These are phyloP conservation scores for Sicyos baderoa DNA, from an alignment of 306 rosid species.

Conservation along the genomic window DNA sequence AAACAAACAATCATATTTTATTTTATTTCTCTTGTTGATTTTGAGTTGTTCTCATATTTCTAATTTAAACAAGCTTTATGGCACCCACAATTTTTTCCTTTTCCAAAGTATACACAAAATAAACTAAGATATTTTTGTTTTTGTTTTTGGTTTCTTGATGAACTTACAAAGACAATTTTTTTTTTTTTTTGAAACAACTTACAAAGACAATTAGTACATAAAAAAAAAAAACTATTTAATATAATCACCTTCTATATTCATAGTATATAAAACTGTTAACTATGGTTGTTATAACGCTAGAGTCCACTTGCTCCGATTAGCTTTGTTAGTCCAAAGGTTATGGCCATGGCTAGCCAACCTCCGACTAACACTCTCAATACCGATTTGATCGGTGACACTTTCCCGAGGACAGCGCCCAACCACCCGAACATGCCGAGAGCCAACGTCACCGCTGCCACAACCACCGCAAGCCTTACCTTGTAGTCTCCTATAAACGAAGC, in stretches of 20 bases:
- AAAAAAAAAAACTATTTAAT: background rate
- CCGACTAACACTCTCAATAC: constrained; percentile 54
- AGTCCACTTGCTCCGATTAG: constrained; percentile 68
- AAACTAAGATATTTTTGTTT: background rate
- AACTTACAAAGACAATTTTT: background rate
- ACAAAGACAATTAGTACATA: background rate
- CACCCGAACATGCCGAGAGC: constrained; percentile 69
- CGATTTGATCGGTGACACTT: constrained; percentile 49
- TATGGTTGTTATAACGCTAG: background rate
- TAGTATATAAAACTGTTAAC: background rate
- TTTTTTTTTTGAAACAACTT: too few species aligned
- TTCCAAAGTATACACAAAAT: background rate
- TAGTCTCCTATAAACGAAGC: constrained; percentile 69
- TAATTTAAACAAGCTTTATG: background rate
- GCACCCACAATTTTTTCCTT: background rate
- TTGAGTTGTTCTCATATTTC: background rate
- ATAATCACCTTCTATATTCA: background rate
- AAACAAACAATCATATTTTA: background rate
- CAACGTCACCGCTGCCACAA: constrained; percentile 55
- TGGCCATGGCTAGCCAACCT: constrained; percentile 87
- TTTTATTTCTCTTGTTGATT: background rate
- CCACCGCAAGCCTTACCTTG: constrained; percentile 45
- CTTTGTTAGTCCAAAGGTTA: constrained; percentile 76
- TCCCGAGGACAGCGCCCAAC: constrained; percentile 67
- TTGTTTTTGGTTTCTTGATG: background rate